These are phyloP conservation scores for Saposhnikovia divaricata DNA, from an alignment of 129 eudicot genomes.

Conservation along the genomic window DNA sequence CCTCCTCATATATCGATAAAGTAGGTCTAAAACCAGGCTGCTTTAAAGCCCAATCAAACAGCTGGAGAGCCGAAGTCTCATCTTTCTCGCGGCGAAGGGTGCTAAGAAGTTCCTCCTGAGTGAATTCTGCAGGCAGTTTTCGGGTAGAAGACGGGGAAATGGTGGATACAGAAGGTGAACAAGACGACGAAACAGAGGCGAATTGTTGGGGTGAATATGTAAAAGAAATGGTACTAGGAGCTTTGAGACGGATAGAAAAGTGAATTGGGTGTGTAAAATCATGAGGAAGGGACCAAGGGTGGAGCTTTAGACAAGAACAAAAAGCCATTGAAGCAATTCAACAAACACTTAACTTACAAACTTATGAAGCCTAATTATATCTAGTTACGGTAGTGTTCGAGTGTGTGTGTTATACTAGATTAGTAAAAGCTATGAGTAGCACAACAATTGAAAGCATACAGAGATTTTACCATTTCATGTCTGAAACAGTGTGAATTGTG, in stretches of 20 bases:
- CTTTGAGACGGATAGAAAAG: conserved; percentile 21
- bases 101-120: conserved; percentile 57
- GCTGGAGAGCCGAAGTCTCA: conserved; percentile 43
- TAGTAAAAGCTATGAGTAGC: neutral
- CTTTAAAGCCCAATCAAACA: conserved; percentile 66
- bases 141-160: conserved; percentile 13
- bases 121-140: conserved; percentile 31
- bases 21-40: conserved; percentile 63
- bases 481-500: neutral
- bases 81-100: conserved; percentile 43
- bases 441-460: neutral
- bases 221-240: conserved; percentile 21
- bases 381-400: neutral
- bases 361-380: neutral
- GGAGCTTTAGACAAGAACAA: conserved; percentile 47
- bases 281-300: conserved; percentile 36
- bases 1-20: conserved; percentile 49
- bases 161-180: conserved; percentile 27
- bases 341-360: conserved; percentile 24
- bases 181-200: conserved; percentile 29
- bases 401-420: neutral
- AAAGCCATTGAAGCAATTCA: conserved; percentile 52
- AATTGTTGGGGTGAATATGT: conserved; percentile 17
- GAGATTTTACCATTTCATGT: neutral
- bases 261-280: conserved; percentile 18